phyloP scores from a whole-genome alignment of 1,284 basidiomycete species.

The Marasmius sp. region DNA sequence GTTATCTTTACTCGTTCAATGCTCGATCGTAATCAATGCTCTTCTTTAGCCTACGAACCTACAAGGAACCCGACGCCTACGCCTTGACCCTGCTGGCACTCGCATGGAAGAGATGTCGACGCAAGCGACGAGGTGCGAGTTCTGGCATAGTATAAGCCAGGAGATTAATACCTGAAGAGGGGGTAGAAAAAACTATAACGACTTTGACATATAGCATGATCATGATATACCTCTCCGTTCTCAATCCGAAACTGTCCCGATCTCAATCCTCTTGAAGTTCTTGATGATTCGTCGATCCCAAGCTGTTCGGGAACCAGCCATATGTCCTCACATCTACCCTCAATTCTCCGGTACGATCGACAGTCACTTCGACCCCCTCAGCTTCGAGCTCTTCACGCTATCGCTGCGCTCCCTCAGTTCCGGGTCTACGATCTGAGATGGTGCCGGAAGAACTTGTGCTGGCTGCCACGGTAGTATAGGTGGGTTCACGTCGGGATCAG shows the following conservation, averaged over 20 bases:
- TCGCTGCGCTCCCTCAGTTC: slow-evolving; percentile 56
- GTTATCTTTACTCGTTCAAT: not conserved
- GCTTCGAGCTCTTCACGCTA: slow-evolving; percentile 67
- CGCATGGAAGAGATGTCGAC: slow-evolving; percentile 10
- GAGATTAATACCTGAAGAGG: slow-evolving; percentile 11
- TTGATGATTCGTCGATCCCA: not conserved
- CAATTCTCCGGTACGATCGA: slow-evolving; percentile 39
- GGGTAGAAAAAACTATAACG: not conserved
- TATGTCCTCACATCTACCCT: slow-evolving; percentile 37
- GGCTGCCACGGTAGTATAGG: slow-evolving; percentile 77
- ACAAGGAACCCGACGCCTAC: slow-evolving; percentile 4
- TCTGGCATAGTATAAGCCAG: slow-evolving; percentile 14
- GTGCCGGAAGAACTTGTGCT: slow-evolving; percentile 61
- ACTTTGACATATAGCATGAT: no score
- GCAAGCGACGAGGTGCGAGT: slow-evolving; percentile 9
- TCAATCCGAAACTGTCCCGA: no score
- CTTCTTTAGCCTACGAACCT: not conserved
- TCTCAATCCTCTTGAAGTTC: not conserved
- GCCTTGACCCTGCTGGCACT: slow-evolving; percentile 8
- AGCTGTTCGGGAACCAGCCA: slow-evolving; percentile 44
- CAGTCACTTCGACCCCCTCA: slow-evolving; percentile 69
- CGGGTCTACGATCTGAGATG: slow-evolving; percentile 82
- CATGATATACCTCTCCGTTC: no score
- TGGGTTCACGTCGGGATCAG: slow-evolving; percentile 55
- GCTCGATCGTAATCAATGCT: not conserved